Evolutionary conservation across 2,329 filamentous ascomycete genomes (phyloP), one percentile per base, ranked within the genome.

Genomic region (Fusarium nodosum): DNA sequence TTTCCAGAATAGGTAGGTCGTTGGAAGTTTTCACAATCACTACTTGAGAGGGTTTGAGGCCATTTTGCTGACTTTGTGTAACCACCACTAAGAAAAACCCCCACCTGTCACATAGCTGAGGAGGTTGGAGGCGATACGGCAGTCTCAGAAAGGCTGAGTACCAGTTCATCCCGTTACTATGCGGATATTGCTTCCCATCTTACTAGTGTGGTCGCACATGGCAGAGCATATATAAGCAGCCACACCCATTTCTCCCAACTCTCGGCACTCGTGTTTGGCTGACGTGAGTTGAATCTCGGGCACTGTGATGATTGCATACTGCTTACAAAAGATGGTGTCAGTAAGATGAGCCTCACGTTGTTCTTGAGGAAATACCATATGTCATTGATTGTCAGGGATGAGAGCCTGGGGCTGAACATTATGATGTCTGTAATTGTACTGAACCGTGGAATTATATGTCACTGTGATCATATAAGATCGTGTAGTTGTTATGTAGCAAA

Each of bases 21-120:
- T 1, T 31, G 3, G 12, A 7, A 31, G 9, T 9, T 4, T 15
- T 22, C 26, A 13, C 3, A 24, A 8, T 7, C 24, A 16, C 13
- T 15, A n/a, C 10, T 42, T 42, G 57, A 60, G 57, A 51, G 13
- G n/a, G 18, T 60, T 60, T 60, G 57, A 60, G 57, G 30, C 28
- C 24, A 11, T 60, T 60, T 11, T 38, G 48, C 48, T 28, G 48
- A 51, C 22, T 24, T 4, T 28, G 24, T 22, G 24, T 28, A 39
- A 28, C 48, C 7, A 51, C 8, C 31, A 13, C 5, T 22, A 16
- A 36, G 12, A 12, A 7, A 7, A 8, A 12, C 42, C 47, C 47
- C 47, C 30, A 48, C 46, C 46, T 26, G 11, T 34, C 18, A 34
- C 30, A n/a, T 10, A 31, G 46, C 20, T 34, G 46, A 34, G 20